Evolutionary conservation across 1,139 yeast genomes (phyloP).

Genomic region (Taphrina flavorubra): DNA sequence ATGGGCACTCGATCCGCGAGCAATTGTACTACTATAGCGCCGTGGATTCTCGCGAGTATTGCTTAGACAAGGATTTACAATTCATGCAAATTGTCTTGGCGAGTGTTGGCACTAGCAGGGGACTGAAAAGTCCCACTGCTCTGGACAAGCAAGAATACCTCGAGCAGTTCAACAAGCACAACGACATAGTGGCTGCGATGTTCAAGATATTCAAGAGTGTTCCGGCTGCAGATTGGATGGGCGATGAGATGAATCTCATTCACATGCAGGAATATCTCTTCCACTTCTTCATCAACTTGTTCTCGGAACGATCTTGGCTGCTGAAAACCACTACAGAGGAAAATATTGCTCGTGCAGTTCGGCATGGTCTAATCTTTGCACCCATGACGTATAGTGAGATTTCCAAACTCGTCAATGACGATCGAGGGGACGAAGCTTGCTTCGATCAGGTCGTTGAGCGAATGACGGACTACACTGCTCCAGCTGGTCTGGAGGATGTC

Average conservation of each 20-base stretch:
- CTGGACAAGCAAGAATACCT: background rate
- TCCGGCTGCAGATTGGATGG: constrained; percentile 23
- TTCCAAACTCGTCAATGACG: constrained; percentile 74
- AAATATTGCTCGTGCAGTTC: constrained; percentile 69
- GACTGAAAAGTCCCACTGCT: constrained; percentile 51
- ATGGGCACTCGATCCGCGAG: constrained; percentile 75
- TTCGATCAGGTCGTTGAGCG: constrained; percentile 72
- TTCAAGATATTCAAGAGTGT: constrained; percentile 13
- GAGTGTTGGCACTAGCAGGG: constrained; percentile 63
- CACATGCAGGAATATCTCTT: constrained; percentile 83
- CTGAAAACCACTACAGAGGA: constrained; percentile 59
- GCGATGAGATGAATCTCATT: constrained; percentile 50
- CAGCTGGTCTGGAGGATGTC: constrained; percentile 66
- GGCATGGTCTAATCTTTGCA: constrained; percentile 78
- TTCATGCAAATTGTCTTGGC: constrained; percentile 71
- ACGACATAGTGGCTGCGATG: constrained; percentile 3
- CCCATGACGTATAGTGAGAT: constrained; percentile 75
- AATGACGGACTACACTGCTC: constrained; percentile 67
- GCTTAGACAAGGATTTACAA: constrained; percentile 54
- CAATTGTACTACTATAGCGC: constrained; percentile 82
- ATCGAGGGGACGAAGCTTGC: constrained; percentile 69
- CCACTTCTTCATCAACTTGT: constrained; percentile 68
- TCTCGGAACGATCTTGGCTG: constrained; percentile 71
- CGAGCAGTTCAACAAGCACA: constrained; percentile 12
- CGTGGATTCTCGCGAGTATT: constrained; percentile 77